Evolutionary conservation across 169 alveolate genomes (phyloP).

Genomic region (Plasmodium chabaudi): DNA sequence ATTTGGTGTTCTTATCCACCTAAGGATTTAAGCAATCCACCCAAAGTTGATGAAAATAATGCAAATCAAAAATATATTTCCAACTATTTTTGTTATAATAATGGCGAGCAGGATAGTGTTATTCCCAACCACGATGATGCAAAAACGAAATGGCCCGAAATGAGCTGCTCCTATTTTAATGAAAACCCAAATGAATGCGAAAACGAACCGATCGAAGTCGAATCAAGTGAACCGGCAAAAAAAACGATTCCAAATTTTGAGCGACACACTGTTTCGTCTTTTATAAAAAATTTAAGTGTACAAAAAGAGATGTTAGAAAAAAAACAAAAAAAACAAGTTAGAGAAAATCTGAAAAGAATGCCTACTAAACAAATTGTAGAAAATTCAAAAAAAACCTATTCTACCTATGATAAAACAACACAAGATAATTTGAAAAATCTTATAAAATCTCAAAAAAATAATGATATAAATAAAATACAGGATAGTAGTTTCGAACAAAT

Average conservation of each 20-base stretch:
- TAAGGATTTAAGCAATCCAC: too few species aligned
- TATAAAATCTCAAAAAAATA: not conserved
- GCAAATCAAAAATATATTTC: too few species aligned
- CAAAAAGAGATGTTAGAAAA: conserved; percentile 26
- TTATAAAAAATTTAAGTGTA: conserved; percentile 55
- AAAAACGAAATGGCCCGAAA: too few species aligned
- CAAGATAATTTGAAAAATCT: conserved; percentile 2
- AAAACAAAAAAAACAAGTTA: not conserved
- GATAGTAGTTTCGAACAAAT: conserved; percentile 2
- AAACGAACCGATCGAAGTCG: not conserved
- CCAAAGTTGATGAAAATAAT: too few species aligned
- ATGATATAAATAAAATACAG: not conserved
- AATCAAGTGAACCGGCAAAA: not conserved
- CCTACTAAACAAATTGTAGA: not conserved
- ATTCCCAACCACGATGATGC: too few species aligned
- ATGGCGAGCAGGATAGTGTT: too few species aligned
- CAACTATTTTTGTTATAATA: too few species aligned
- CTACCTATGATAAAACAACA: not conserved
- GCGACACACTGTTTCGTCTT: conserved; percentile 66
- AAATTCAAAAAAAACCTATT: conserved; percentile 2
- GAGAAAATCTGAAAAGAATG: not conserved
- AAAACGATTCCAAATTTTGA: conserved; percentile 43
- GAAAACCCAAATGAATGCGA: not conserved
- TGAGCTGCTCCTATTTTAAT: too few species aligned
- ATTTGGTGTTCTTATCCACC: too few species aligned